These are phyloP conservation scores for Phytophthora quininea DNA, from an alignment of 352 stramenopile species.

Conservation along the genomic window DNA sequence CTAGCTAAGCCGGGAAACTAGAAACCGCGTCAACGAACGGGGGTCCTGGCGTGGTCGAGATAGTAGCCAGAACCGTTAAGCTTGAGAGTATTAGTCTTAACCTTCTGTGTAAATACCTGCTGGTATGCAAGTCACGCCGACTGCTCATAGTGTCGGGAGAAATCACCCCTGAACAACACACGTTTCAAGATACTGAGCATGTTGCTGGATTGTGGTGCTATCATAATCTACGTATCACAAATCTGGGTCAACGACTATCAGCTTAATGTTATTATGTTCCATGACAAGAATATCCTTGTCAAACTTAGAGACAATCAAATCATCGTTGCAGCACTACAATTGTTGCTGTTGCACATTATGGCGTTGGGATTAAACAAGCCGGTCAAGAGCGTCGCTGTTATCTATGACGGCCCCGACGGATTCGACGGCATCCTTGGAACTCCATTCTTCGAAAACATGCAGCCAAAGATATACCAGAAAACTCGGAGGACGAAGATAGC, in stretches of 20 bases:
- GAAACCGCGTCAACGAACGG: not conserved
- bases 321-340: slow-evolving; percentile 3
- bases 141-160: not conserved
- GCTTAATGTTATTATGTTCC: not conserved
- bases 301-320: slow-evolving; percentile 24
- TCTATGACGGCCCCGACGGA: not conserved
- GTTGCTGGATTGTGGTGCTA: not conserved
- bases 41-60: not conserved
- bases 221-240: not conserved
- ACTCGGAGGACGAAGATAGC: slow-evolving; percentile 2
- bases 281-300: not conserved
- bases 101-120: not conserved
- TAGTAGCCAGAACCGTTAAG: not conserved
- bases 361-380: not conserved
- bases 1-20: not conserved
- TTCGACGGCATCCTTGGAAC: slow-evolving; percentile 9
- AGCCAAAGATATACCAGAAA: slow-evolving; percentile 10
- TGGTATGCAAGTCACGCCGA: not conserved
- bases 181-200: not conserved
- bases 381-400: not conserved
- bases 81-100: not conserved
- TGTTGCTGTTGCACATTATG: slow-evolving; percentile 5
- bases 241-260: not conserved
- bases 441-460: slow-evolving; percentile 16
- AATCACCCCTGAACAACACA: not conserved